phyloP scores from a whole-genome alignment of 768 basidiomycete genomes.

The Ramaria sp. region DNA sequence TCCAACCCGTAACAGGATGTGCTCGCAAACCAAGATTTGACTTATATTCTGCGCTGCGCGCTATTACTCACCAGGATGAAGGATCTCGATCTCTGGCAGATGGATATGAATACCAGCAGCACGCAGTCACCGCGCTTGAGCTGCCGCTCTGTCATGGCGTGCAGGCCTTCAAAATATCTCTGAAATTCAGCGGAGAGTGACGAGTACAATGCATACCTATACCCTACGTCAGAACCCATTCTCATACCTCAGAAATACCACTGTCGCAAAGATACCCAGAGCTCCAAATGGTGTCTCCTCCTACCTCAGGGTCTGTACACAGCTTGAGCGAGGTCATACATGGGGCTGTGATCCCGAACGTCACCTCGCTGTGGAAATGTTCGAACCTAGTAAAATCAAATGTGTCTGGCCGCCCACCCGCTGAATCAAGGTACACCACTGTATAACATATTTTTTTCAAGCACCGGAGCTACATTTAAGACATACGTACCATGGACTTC shows the following conservation, averaged over 20 bases:
- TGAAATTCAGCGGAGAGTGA: slow-evolving; percentile 67
- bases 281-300: slow-evolving; percentile 75
- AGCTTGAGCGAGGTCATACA: slow-evolving; percentile 68
- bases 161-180: slow-evolving; percentile 61
- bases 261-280: slow-evolving; percentile 53
- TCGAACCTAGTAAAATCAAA: slow-evolving; percentile 62
- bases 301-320: slow-evolving; percentile 55
- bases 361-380: slow-evolving; percentile 76
- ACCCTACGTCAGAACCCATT: no score
- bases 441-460: slow-evolving; percentile 10
- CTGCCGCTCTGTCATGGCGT: slow-evolving; percentile 64
- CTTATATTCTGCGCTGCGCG: no score
- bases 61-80: no score
- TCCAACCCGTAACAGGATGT: slow-evolving; percentile 77
- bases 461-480: background rate
- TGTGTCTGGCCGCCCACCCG: slow-evolving; percentile 43
- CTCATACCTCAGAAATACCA: background rate
- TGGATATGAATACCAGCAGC: slow-evolving; percentile 62
- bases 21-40: slow-evolving; percentile 51
- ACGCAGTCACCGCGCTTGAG: slow-evolving; percentile 65
- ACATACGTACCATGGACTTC: slow-evolving; percentile 65
- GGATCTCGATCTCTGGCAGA: no score
- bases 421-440: slow-evolving; percentile 66
- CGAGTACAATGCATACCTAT: slow-evolving; percentile 74
- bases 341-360: slow-evolving; percentile 78